phyloP scores from a whole-genome alignment of 148 eudicot species.

The Chenopodium formosanum region DNA sequence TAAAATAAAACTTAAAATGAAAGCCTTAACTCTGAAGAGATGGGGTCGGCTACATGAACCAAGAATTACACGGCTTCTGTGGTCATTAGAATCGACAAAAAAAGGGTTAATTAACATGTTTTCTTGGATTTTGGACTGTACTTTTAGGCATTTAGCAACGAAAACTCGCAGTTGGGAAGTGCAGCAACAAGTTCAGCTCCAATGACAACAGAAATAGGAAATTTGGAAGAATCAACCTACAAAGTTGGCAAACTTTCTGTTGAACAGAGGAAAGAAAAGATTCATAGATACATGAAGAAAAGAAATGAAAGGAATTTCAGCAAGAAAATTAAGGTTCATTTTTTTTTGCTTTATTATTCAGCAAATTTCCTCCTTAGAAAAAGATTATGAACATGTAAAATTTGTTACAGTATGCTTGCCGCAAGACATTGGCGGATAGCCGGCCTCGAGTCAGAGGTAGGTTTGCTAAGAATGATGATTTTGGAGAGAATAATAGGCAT shows the following conservation, averaged over 20 bases:
- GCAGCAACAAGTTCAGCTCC: constrained; percentile 53
- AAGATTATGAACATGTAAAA: background rate
- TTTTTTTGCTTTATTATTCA: background rate
- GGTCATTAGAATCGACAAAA: background rate
- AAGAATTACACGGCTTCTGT: too few relatives aligned
- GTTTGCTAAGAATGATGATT: constrained; percentile 88
- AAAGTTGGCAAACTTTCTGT: constrained; percentile 76
- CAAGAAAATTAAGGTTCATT: constrained; percentile 90
- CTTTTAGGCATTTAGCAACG: constrained; percentile 63
- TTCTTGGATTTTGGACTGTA: background rate
- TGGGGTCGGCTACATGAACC: too few relatives aligned
- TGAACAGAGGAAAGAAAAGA: constrained; percentile 83
- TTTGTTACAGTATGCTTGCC: constrained; percentile 79
- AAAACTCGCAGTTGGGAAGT: constrained; percentile 56
- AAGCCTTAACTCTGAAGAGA: too few relatives aligned
- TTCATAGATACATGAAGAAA: constrained; percentile 83
- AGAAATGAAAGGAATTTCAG: constrained; percentile 86
- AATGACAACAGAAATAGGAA: constrained; percentile 63
- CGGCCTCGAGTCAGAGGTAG: constrained; percentile 93
- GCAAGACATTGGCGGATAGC: constrained; percentile 93
- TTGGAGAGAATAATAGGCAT: constrained; percentile 49
- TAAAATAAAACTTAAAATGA: too few relatives aligned
- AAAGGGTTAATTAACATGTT: too few relatives aligned
- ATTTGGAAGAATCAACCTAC: constrained; percentile 63
- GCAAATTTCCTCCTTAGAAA: background rate